A percentile compares a stretch with the other conserved stretches of the same genome.
Evolutionary conservation across 768 basidiomycete species (phyloP).

Genomic region (Trametes punicea): DNA sequence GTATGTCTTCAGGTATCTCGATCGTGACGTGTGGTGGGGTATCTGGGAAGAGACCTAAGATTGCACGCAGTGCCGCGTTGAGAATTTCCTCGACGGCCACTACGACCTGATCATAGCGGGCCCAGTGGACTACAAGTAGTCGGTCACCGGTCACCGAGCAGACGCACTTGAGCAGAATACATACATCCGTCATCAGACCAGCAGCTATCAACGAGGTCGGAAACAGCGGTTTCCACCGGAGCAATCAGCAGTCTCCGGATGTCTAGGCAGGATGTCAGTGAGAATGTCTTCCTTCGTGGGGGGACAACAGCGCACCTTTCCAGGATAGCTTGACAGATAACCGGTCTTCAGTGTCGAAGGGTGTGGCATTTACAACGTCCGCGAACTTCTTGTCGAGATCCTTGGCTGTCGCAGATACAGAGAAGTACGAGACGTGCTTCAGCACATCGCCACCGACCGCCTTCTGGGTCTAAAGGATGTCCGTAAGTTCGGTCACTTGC

Average conservation of each 20-base stretch:
- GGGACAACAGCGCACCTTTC: slow-evolving; percentile 38
- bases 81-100: slow-evolving; percentile 7
- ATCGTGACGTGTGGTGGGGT: slow-evolving; percentile 8
- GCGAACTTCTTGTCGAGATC: slow-evolving; percentile 59
- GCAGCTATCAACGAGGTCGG: slow-evolving; percentile 28
- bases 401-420: slow-evolving; percentile 47
- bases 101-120: slow-evolving; percentile 21
- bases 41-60: slow-evolving; percentile 15
- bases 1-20: slow-evolving; percentile 16
- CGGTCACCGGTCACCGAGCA: neutral
- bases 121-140: slow-evolving; percentile 26
- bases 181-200: slow-evolving; percentile 25
- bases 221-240: slow-evolving; percentile 18
- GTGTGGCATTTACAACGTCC: slow-evolving; percentile 37
- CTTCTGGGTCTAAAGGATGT: slow-evolving; percentile 43
- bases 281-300: neutral
- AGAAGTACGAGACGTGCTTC: slow-evolving; percentile 41
- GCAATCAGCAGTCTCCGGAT: slow-evolving; percentile 20
- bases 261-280: slow-evolving; percentile 2
- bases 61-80: neutral
- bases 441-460: slow-evolving; percentile 43
- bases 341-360: slow-evolving; percentile 56
- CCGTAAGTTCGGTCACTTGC: neutral
- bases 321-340: slow-evolving; percentile 46
- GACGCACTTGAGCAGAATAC: neutral